phyloP scores from a whole-genome alignment of 106 monocot species.

The Vanilla planifolia region DNA sequence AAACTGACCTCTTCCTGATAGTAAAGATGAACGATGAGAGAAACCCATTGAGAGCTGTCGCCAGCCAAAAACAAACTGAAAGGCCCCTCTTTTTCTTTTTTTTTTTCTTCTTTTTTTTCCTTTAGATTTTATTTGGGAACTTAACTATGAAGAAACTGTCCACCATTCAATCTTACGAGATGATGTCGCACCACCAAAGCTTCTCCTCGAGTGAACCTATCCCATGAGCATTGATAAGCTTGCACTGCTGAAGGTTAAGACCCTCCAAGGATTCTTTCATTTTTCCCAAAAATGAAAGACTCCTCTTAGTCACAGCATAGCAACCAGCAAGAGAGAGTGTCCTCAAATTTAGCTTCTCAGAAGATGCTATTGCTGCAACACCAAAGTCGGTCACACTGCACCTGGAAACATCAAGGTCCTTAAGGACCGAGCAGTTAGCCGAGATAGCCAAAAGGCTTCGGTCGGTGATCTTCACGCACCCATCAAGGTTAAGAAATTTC shows the following conservation, averaged over 20 bases:
- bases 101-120: neutral
- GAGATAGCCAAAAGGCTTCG: conserved; percentile 48
- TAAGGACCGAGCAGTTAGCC: conserved; percentile 43
- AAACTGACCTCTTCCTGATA: conserved; percentile 15
- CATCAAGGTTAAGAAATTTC: conserved; percentile 52
- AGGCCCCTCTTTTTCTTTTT: neutral
- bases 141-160: too few relatives aligned
- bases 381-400: conserved; percentile 64
- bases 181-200: conserved; percentile 76
- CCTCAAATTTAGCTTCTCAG: conserved; percentile 41
- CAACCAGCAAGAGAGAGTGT: conserved; percentile 73
- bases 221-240: conserved; percentile 29
- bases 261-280: conserved; percentile 38
- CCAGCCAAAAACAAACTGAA: conserved; percentile 1
- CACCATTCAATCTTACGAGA: conserved; percentile 19
- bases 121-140: too few relatives aligned
- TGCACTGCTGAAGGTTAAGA: conserved; percentile 73
- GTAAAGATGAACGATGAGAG: conserved; percentile 14
- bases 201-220: conserved; percentile 53
- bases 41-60: conserved; percentile 6
- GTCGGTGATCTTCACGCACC: conserved; percentile 71
- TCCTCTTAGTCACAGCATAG: conserved; percentile 37
- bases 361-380: conserved; percentile 53
- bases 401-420: conserved; percentile 68
- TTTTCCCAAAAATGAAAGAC: conserved; percentile 48